phyloP scores from a whole-genome alignment of 371 early-diverging fungal genomes.

The Blakeslea trispora region DNA sequence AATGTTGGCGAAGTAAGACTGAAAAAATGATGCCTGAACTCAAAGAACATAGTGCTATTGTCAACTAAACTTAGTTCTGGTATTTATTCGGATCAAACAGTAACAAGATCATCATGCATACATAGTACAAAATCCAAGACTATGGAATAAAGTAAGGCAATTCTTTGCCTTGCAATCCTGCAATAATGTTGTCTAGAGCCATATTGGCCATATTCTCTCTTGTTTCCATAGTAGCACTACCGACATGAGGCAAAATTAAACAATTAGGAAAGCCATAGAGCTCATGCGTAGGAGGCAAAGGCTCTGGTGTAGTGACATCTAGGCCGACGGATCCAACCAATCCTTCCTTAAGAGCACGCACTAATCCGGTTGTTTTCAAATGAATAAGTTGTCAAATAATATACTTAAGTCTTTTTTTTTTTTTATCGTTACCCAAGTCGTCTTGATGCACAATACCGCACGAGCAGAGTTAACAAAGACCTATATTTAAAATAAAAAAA shows the following conservation, averaged over 20 bases:
- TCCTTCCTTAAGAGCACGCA: conserved; percentile 66
- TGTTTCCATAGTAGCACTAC: conserved; percentile 81
- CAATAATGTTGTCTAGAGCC: conserved; percentile 36
- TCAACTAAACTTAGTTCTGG: too few species aligned
- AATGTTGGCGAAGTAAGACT: too few species aligned
- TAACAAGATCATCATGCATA: neutral
- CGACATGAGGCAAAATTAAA: conserved; percentile 73
- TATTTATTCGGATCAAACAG: neutral
- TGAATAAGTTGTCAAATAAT: too few species aligned
- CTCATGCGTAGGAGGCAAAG: conserved; percentile 63
- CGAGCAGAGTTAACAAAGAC: conserved; percentile 84
- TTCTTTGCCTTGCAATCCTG: conserved; percentile 24
- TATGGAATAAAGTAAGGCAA: conserved; percentile 25
- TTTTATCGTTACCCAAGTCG: conserved; percentile 50
- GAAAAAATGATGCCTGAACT: too few species aligned
- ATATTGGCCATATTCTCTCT: conserved; percentile 76
- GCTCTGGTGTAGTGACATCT: conserved; percentile 91
- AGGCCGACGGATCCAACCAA: conserved; percentile 73
- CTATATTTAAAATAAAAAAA: conserved; percentile 31
- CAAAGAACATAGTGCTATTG: too few species aligned
- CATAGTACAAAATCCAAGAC: neutral
- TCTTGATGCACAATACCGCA: conserved; percentile 77
- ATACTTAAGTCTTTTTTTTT: too few species aligned
- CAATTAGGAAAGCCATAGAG: conserved; percentile 66
- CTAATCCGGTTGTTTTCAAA: conserved; percentile 16